Conservation (phyloP, 2,329 filamentous ascomycete genomes). For the Trichothecium roseum region DNA sequence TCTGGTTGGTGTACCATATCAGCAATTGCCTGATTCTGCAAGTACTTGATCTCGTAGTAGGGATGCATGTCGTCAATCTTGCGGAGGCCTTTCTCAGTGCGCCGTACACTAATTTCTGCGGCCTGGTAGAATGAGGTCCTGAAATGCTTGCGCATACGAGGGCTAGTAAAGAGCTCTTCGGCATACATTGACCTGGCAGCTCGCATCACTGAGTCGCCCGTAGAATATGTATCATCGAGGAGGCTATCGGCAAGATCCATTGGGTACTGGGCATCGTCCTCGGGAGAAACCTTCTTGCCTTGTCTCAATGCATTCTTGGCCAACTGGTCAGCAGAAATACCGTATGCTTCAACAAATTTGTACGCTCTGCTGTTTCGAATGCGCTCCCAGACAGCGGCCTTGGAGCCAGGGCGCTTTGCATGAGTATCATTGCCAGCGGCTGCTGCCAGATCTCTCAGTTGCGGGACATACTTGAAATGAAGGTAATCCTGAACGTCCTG, state of each 20-base stretch:
- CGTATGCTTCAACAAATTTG: conserved; percentile 76
- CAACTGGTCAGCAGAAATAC: conserved; percentile 79
- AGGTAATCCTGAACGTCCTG: conserved; percentile 96
- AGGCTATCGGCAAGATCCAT: conserved; percentile 80
- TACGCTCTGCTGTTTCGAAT: conserved; percentile 73
- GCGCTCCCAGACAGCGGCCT: conserved; percentile 72
- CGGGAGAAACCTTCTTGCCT: conserved; percentile 69
- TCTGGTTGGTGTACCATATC: conserved; percentile 79
- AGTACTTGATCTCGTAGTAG: conserved; percentile 96
- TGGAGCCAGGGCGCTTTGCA: conserved; percentile 72
- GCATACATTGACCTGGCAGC: conserved; percentile 81
- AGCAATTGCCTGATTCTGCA: conserved; percentile 76
- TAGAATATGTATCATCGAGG: conserved; percentile 62
- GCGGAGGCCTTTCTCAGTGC: conserved; percentile 88
- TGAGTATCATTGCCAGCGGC: conserved; percentile 53
- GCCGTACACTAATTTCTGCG: conserved; percentile 74
- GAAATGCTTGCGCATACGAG: conserved; percentile 81
- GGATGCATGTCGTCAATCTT: conserved; percentile 92
- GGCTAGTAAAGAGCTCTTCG: conserved; percentile 81
- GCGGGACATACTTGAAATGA: conserved; percentile 81
- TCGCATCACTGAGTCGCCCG: conserved; percentile 62
- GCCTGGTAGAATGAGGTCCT: conserved; percentile 73
- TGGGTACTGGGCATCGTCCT: conserved; percentile 71
- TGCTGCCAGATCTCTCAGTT: conserved; percentile 70
- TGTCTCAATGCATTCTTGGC: conserved; percentile 76